Conservation (phyloP, 257 asterid species). For the Haberlea rhodopensis region DNA sequence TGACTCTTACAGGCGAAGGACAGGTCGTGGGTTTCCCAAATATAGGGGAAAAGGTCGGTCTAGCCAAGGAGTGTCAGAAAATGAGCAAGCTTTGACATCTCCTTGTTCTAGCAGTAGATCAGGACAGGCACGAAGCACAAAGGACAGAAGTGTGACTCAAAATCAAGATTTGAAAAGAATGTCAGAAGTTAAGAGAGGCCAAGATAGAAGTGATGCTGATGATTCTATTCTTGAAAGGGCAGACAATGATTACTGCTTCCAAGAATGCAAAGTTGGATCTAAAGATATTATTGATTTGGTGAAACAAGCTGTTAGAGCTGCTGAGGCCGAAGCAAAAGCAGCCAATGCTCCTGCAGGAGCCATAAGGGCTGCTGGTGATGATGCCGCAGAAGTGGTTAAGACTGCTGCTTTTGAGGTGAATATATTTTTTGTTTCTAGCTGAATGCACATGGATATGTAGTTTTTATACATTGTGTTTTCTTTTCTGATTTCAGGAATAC, state of each 20-base stretch:
- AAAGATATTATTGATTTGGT: slow-evolving; percentile 75
- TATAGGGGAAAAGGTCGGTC: slow-evolving; percentile 65
- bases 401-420: slow-evolving; percentile 90
- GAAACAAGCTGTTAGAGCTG: slow-evolving; percentile 86
- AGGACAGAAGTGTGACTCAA: slow-evolving; percentile 51
- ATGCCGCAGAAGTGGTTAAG: slow-evolving; percentile 96
- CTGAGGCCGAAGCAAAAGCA: slow-evolving; percentile 94
- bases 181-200: slow-evolving; percentile 54
- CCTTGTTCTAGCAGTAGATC: slow-evolving; percentile 73
- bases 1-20: slow-evolving; percentile 63
- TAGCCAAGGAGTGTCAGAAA: slow-evolving; percentile 60
- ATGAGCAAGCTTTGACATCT: slow-evolving; percentile 61
- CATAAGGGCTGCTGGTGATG: slow-evolving; percentile 90
- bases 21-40: slow-evolving; percentile 55
- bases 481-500: slow-evolving; percentile 54
- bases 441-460: slow-evolving; percentile 13
- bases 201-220: slow-evolving; percentile 37
- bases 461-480: slow-evolving; percentile 17
- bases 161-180: slow-evolving; percentile 49
- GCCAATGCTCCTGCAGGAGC: slow-evolving; percentile 92
- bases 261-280: slow-evolving; percentile 75
- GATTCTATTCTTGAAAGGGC: slow-evolving; percentile 58
- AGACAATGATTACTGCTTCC: slow-evolving; percentile 85
- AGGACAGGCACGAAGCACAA: slow-evolving; percentile 53
- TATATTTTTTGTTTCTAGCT: slow-evolving; percentile 26